These are phyloP conservation scores for Thuja plicata DNA, from an alignment of 83 land plant species.

Conservation along the genomic window DNA sequence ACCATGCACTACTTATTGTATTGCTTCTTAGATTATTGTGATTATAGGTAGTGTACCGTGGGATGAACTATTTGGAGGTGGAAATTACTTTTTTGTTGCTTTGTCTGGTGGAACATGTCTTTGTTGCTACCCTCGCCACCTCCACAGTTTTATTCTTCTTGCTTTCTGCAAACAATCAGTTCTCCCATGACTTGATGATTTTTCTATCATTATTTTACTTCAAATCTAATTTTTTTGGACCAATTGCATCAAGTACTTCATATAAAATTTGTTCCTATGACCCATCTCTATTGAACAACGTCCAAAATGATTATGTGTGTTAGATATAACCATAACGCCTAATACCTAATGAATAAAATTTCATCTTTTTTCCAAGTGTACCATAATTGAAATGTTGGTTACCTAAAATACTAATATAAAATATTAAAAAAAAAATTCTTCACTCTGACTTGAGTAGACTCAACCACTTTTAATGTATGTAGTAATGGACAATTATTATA, in stretches of 20 bases:
- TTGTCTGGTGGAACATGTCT: too few relatives aligned
- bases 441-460: not conserved
- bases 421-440: too few relatives aligned
- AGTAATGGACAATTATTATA: not conserved
- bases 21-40: too few relatives aligned
- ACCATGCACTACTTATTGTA: too few relatives aligned
- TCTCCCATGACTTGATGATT: constrained; percentile 30
- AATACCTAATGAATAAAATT: not conserved
- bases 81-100: too few relatives aligned
- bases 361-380: not conserved
- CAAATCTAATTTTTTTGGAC: not conserved
- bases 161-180: too few relatives aligned
- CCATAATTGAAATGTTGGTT: not conserved
- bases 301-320: not conserved
- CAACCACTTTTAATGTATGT: not conserved
- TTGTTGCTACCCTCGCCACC: too few relatives aligned
- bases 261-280: not conserved
- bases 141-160: too few relatives aligned
- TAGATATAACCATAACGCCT: not conserved
- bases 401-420: too few relatives aligned
- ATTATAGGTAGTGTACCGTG: too few relatives aligned
- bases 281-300: not conserved
- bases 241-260: not conserved
- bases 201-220: not conserved
- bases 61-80: too few relatives aligned